These are phyloP conservation scores for Diaporthe citri DNA, from an alignment of 2,329 filamentous ascomycete genomes.

Conservation along the genomic window DNA sequence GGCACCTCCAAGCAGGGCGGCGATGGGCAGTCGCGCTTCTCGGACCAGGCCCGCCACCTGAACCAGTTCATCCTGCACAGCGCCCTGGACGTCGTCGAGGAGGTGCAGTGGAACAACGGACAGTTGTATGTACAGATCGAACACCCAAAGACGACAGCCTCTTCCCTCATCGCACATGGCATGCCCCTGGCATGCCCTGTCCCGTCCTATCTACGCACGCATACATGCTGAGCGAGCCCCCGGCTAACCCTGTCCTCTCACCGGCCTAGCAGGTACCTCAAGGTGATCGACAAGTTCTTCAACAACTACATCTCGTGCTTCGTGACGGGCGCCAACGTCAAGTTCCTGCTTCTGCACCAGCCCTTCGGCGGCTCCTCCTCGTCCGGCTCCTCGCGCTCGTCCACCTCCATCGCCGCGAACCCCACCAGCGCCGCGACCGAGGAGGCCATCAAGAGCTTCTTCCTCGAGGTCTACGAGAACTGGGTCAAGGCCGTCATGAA, in stretches of 20 bases:
- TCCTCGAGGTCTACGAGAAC: slow-evolving; percentile 93
- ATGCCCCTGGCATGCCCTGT: not conserved
- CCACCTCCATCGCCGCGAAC: slow-evolving; percentile 83
- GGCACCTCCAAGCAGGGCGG: slow-evolving; percentile 96
- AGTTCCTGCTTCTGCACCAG: slow-evolving; percentile 94
- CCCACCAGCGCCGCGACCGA: slow-evolving; percentile 91
- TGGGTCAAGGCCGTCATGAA: slow-evolving; percentile 99
- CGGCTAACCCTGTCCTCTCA: not conserved
- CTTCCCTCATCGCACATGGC: slow-evolving; percentile 35
- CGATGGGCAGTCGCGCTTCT: slow-evolving; percentile 91
- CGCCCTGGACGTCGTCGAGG: slow-evolving; percentile 93
- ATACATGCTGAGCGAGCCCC: not conserved
- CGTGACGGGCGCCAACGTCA: slow-evolving; percentile 90
- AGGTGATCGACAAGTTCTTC: slow-evolving; percentile 96
- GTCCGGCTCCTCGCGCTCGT: slow-evolving; percentile 62
- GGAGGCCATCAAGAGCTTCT: slow-evolving; percentile 95
- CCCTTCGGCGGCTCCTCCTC: slow-evolving; percentile 63
- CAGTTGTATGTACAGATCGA: slow-evolving; percentile 74
- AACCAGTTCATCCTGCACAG: slow-evolving; percentile 98
- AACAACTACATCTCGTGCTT: slow-evolving; percentile 96
- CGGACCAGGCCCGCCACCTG: slow-evolving; percentile 88
- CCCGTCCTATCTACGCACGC: not conserved
- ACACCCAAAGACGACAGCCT: slow-evolving; percentile 16
- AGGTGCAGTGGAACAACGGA: slow-evolving; percentile 91
- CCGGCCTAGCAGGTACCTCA: slow-evolving; percentile 79